Evolutionary conservation across 768 basidiomycete species (phyloP).

Genomic region (Trametes cubensis): DNA sequence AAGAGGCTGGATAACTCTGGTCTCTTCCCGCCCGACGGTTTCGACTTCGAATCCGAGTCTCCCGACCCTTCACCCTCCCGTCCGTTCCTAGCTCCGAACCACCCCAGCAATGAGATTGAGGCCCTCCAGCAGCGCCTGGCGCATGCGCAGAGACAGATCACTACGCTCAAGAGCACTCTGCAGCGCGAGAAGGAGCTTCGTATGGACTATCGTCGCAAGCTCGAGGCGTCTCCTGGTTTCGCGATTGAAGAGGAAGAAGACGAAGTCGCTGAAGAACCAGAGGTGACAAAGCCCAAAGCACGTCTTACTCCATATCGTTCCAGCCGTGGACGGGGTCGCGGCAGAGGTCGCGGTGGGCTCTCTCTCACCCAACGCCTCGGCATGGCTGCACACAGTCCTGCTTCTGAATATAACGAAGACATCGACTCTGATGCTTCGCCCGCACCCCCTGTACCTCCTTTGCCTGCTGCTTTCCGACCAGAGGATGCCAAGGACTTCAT

Average conservation of each 20-base stretch:
- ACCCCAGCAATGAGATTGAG: constrained; percentile 81
- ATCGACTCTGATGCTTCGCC: constrained; percentile 31
- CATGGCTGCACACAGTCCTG: constrained; percentile 55
- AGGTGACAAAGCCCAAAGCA: constrained; percentile 38
- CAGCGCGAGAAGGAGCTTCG: constrained; percentile 83
- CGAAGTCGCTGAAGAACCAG: constrained; percentile 38
- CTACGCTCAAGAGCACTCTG: constrained; percentile 76
- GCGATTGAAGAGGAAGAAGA: constrained; percentile 52
- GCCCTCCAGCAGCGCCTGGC: constrained; percentile 78
- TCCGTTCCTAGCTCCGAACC: constrained; percentile 71
- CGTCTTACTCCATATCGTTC: constrained; percentile 60
- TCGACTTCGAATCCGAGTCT: constrained; percentile 50
- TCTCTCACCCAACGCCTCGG: constrained; percentile 67
- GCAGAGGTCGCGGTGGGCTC: constrained; percentile 53
- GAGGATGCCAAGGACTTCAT: constrained; percentile 42
- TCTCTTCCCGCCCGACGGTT: constrained; percentile 48
- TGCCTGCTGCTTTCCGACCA: constrained; percentile 37
- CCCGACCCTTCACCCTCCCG: constrained; percentile 65
- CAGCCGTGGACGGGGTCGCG: constrained; percentile 54
- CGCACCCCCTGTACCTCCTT: constrained; percentile 37
- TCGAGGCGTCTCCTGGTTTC: constrained; percentile 48
- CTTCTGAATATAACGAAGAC: constrained; percentile 51
- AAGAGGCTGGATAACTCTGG: constrained; percentile 56
- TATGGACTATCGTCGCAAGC: constrained; percentile 62
- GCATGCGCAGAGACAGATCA: constrained; percentile 85